Base-by-base conservation (phyloP, 2,329 filamentous ascomycete species). In the Fusarium protoensiforme region DNA sequence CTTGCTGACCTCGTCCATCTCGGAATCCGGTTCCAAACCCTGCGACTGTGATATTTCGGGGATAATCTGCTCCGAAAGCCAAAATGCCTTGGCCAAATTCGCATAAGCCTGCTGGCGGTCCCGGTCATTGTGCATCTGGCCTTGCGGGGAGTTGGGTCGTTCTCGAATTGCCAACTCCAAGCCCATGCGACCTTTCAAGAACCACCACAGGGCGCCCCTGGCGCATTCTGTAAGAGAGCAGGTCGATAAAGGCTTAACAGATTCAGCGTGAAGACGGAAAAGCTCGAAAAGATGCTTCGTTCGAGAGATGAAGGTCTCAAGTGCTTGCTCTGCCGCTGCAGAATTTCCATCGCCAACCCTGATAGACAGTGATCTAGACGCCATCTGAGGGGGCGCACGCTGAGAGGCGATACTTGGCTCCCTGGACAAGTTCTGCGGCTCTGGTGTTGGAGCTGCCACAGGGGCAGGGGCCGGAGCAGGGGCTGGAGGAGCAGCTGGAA, bases 191-290 rank as follows among this genome's bases (percentile, higher is more conserved):
- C 95, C 95, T 75, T 90, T 92, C 53, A 97, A 80, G 78, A 98
- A 97, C 95, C 95, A 98, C 95, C 95, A 98, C 1, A 94, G 85
- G 5, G 91, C 92, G 27, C 91, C 92, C 66, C 93, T 89, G 11
- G 92, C 86, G 84, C 95, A 92, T 68, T 94, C 90, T 54, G 88
- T 86, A 1, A 92, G 86, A 0, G 90, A 85, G 59, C 90, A 92
- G 33, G 88, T 87, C 64, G 89, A 86, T 6, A 95, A 80, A 0
- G 93, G 91, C 71, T 90, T 91, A 33, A 92, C 86, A 35, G 91
- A 89, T 80, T 97, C 94, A 0, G 94, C 92, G 65, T 95, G 93
- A 48, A 96, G 82, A 39, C 91, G 87, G 79, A 97, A 97, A 4
- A 96, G 86, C 72, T 92, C 91, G 69, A 90, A 92, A 75, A 96